Evolutionary conservation across 2,329 filamentous ascomycete species (phyloP).

Genomic region (Moelleriella libera): DNA sequence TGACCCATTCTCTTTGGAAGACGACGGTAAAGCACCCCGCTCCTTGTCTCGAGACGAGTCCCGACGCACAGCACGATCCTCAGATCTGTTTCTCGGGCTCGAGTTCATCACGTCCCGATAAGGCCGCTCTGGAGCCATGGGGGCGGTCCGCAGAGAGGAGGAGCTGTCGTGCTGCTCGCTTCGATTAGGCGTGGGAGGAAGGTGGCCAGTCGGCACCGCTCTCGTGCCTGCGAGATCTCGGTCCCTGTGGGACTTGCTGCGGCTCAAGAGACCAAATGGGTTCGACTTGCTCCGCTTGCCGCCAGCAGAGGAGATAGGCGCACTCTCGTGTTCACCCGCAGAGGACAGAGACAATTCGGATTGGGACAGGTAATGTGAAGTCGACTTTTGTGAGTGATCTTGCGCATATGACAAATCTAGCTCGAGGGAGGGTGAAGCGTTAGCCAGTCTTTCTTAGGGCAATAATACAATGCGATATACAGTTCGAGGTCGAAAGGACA

Average conservation of each 20-base stretch:
- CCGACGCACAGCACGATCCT: constrained; percentile 44
- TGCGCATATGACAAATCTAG: constrained; percentile 14
- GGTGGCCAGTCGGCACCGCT: constrained; percentile 13
- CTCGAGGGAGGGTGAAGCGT: background rate
- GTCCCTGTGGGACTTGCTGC: constrained; percentile 36
- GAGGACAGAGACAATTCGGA: constrained; percentile 39
- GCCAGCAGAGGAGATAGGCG: constrained; percentile 15
- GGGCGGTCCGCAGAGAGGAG: constrained; percentile 42
- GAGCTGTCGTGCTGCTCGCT: constrained; percentile 15
- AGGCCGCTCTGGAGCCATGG: constrained; percentile 49
- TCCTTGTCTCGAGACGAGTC: constrained; percentile 33
- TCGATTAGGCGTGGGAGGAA: constrained; percentile 11
- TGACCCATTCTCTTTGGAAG: constrained; percentile 45
- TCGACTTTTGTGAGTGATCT: constrained; percentile 22
- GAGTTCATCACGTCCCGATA: constrained; percentile 56
- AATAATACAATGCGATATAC: background rate
- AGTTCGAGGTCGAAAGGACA: background rate
- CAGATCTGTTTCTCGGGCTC: constrained; percentile 54
- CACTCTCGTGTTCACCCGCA: constrained; percentile 29
- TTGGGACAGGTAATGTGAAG: constrained; percentile 27
- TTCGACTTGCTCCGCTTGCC: constrained; percentile 38
- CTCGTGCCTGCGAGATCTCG: constrained; percentile 29
- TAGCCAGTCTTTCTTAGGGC: background rate
- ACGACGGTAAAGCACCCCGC: constrained; percentile 35
- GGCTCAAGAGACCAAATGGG: constrained; percentile 36